Conservation (phyloP, 83 land plant genomes). For the Thuja plicata region DNA sequence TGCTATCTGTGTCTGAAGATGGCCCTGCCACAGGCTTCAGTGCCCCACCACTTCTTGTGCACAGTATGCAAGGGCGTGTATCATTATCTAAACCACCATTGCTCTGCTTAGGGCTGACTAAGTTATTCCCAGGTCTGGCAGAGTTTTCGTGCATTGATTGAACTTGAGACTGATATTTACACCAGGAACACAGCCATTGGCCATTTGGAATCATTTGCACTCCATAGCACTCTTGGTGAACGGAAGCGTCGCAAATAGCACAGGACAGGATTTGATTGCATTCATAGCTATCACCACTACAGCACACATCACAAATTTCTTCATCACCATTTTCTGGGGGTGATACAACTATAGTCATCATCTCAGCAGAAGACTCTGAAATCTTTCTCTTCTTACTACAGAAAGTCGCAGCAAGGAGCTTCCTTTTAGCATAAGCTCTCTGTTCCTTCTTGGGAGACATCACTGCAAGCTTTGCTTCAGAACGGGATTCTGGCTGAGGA, state of each 20-base stretch:
- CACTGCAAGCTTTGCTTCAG: neutral
- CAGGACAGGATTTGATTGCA: constrained; percentile 61
- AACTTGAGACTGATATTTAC: constrained; percentile 21
- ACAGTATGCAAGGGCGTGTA: constrained; percentile 62
- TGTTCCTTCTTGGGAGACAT: neutral
- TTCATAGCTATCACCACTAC: constrained; percentile 36
- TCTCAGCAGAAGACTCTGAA: neutral
- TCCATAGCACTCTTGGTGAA: constrained; percentile 94
- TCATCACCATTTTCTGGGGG: constrained; percentile 27
- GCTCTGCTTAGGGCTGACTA: neutral
- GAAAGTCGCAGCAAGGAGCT: neutral
- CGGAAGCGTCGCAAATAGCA: constrained; percentile 66
- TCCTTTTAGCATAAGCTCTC: neutral
- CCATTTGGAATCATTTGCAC: constrained; percentile 45
- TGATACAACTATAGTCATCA: constrained; percentile 7
- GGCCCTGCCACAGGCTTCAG: constrained; percentile 54
- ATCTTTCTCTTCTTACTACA: neutral
- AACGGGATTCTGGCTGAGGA: neutral
- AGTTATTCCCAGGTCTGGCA: neutral
- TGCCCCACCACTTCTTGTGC: constrained; percentile 81
- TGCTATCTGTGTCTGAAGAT: constrained; percentile 8
- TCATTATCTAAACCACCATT: constrained; percentile 15
- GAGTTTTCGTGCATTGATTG: constrained; percentile 6
- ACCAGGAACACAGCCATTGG: constrained; percentile 87
- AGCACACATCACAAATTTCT: constrained; percentile 68